Conservation (phyloP, 495 filamentous ascomycete genomes). For the Aspergillus carlsbadensis region DNA sequence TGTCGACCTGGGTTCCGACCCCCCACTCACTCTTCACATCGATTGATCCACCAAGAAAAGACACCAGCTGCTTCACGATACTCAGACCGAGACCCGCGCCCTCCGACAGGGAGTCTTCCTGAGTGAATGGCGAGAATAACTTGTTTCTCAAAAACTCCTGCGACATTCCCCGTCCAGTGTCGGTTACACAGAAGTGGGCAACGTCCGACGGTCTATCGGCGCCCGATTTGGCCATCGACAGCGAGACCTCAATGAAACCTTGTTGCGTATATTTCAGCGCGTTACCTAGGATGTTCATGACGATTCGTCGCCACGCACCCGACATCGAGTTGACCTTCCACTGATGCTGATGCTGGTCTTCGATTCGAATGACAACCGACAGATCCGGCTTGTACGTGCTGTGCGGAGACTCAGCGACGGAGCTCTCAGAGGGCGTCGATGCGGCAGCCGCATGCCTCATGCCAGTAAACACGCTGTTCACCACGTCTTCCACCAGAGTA, state of each 20-base stretch:
- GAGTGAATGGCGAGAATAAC: constrained; percentile 68
- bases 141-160: constrained; percentile 65
- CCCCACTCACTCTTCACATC: constrained; percentile 56
- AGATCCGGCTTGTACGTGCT: constrained; percentile 25
- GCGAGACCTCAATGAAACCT: constrained; percentile 58
- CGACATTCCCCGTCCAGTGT: constrained; percentile 69
- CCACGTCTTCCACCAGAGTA: constrained; percentile 20
- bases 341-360: constrained; percentile 40
- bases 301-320: constrained; percentile 61
- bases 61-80: constrained; percentile 66
- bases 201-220: constrained; percentile 14
- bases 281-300: constrained; percentile 76
- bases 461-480: constrained; percentile 22
- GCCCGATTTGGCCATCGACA: constrained; percentile 31
- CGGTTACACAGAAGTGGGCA: constrained; percentile 52
- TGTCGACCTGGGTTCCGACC: constrained; percentile 58
- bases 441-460: constrained; percentile 16
- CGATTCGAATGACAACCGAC: constrained; percentile 56
- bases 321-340: constrained; percentile 59
- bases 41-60: constrained; percentile 58
- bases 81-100: constrained; percentile 71
- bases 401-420: constrained; percentile 18
- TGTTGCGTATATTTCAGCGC: constrained; percentile 65
- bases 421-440: constrained; percentile 7
- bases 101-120: constrained; percentile 63